Evolutionary conservation across 495 filamentous ascomycete species (phyloP).

Genomic region (Hyaloscypha bicolor): DNA sequence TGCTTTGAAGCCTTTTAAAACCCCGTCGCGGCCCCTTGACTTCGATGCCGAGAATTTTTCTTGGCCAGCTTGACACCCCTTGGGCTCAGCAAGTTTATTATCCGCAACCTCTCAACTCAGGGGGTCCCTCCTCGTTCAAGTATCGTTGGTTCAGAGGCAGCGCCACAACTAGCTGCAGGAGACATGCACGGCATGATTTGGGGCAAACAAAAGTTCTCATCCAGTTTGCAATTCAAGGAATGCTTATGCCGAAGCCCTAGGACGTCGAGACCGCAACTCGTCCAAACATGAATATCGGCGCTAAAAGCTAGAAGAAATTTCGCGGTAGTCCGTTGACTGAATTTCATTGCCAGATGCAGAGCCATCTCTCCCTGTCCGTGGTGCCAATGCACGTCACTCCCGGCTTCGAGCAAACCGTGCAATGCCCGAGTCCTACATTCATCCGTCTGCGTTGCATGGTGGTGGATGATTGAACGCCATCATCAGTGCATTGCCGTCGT

Average conservation of each 20-base stretch:
- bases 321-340: conserved; percentile 47
- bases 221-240: conserved; percentile 10
- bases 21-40: not conserved
- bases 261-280: conserved; percentile 10
- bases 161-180: conserved; percentile 8
- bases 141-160: conserved; percentile 14
- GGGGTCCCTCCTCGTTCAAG: conserved; percentile 16
- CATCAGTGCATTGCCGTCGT: conserved; percentile 43
- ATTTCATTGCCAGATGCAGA: conserved; percentile 45
- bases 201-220: conserved; percentile 8
- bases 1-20: not conserved
- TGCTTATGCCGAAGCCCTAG: conserved; percentile 9
- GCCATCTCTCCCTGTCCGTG: conserved; percentile 50
- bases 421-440: conserved; percentile 38
- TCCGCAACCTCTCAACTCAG: not conserved
- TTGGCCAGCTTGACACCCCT: not conserved
- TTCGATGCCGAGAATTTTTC: not conserved
- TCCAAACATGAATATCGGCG: conserved; percentile 42
- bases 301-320: conserved; percentile 44
- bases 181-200: conserved; percentile 25
- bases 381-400: conserved; percentile 41
- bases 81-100: not conserved
- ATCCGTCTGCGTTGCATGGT: conserved; percentile 41
- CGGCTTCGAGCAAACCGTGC: conserved; percentile 25
- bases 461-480: conserved; percentile 47